Evolutionary conservation across 352 stramenopile species (phyloP), one percentile per base, ranked within the genome.

Genomic region (Blastocystis sp.): DNA sequence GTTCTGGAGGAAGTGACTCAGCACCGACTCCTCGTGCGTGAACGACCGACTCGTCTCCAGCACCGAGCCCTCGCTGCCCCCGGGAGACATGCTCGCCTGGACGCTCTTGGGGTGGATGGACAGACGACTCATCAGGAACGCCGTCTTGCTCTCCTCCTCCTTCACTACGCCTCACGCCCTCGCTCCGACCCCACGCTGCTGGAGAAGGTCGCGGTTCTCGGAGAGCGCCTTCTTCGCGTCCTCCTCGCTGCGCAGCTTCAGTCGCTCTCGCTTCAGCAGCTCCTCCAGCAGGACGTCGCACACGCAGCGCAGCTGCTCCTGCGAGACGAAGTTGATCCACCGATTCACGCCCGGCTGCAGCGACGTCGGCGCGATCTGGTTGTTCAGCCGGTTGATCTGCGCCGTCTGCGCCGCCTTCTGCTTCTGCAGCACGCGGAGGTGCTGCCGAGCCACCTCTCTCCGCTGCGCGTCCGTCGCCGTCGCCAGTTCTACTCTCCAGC

Each of bases 91-190:
- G 45, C 45, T 55, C 45, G 9, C 6, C 6, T 16, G 9, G 6
- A 16, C 45, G 6, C 31, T 9, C 24, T 24, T 35, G 10, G 24
- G 13, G 6, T n/a, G 63, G 19, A 74, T 9, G 19, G 31, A 1
- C 59, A 81, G 13, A n/a, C 62, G 62, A 10, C 50, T 61, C 45
- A 81, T 24, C 71, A 81, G 37, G 29, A 81, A 81, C 50, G 71
- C 71, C 21, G 71, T 67, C 35, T 67, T 81, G 0, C 16, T 1
- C 31, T 81, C 71, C 21, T 63, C 71, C 50, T 59, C 35, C 50
- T 63, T 62, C 29, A 81, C 37, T 74, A 74, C 29, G 2, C 24
- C 1, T 74, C 63, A 74, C n/a, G 6, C 39, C 29, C n/a, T 13
- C 31, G 26, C 29, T 24, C 0, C 31, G 31, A 13, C 6, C 63